These are phyloP conservation scores for Linum usitatissimum DNA, from an alignment of 345 rosid species.

Conservation along the genomic window DNA sequence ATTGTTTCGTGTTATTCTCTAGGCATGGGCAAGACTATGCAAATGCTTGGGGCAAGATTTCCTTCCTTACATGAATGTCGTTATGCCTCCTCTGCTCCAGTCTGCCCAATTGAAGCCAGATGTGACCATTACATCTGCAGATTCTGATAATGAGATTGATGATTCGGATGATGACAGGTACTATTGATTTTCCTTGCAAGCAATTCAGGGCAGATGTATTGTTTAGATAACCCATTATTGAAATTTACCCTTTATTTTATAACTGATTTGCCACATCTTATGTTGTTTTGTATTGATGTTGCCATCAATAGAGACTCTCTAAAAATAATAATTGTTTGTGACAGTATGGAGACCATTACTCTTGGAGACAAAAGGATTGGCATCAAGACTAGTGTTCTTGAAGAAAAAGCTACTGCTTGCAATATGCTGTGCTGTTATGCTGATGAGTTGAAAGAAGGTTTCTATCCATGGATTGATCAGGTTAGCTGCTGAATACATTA, in stretches of 20 bases:
- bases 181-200: slow-evolving; percentile 3
- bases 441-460: slow-evolving; percentile 97
- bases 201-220: no score
- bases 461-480: slow-evolving; percentile 99
- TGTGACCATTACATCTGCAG: slow-evolving; percentile 94
- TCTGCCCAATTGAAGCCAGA: slow-evolving; percentile 99
- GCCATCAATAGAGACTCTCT: neutral
- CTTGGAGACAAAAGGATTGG: slow-evolving; percentile 99
- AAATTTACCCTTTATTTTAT: no score
- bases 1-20: slow-evolving; percentile 13
- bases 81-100: slow-evolving; percentile 95
- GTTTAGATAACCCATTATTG: neutral
- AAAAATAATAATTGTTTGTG: slow-evolving; percentile 9
- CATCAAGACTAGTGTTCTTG: slow-evolving; percentile 93
- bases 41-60: slow-evolving; percentile 98
- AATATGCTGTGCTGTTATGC: slow-evolving; percentile 99
- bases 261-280: neutral
- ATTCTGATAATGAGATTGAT: slow-evolving; percentile 84
- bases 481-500: slow-evolving; percentile 22
- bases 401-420: slow-evolving; percentile 98
- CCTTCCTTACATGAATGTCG: slow-evolving; percentile 94
- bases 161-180: slow-evolving; percentile 99
- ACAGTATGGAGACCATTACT: slow-evolving; percentile 98
- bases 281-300: neutral
- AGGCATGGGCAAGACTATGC: slow-evolving; percentile 99